phyloP scores from a whole-genome alignment of 176 grass and related monocot species.

The Aegilops bicornis region DNA sequence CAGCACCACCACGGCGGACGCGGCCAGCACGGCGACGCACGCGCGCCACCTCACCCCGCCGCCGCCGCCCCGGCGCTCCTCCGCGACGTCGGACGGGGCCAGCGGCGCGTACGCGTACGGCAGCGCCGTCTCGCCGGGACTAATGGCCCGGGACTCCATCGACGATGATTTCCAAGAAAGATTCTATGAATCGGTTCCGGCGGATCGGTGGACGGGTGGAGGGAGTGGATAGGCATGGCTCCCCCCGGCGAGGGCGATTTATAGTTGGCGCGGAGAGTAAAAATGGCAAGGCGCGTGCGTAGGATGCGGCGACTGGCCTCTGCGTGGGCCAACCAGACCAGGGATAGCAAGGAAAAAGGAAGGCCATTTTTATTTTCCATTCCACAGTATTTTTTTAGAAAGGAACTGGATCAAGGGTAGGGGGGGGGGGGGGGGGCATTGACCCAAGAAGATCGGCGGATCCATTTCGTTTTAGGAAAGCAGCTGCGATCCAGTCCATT shows the following conservation, averaged over 20 bases:
- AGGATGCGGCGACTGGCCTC: not conserved
- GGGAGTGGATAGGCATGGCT: not conserved
- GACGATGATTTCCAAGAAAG: too few relatives aligned
- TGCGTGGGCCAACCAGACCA: not conserved
- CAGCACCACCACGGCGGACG: not conserved
- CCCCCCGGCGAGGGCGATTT: not conserved
- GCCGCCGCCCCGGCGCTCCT: not conserved
- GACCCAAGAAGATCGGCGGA: not conserved
- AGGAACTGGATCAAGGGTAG: not conserved
- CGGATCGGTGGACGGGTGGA: too few relatives aligned
- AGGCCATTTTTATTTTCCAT: not conserved
- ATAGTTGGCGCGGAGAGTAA: not conserved
- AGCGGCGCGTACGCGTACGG: conserved; percentile 12
- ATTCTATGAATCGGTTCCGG: not conserved
- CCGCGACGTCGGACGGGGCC: not conserved
- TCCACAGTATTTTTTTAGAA: not conserved
- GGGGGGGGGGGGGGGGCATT: not conserved
- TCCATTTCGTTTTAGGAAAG: not conserved
- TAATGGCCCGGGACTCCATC: not conserved
- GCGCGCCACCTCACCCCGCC: conserved; percentile 15
- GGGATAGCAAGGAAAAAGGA: too few relatives aligned
- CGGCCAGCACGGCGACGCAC: not conserved
- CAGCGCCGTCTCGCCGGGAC: not conserved
- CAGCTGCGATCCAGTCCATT: not conserved
- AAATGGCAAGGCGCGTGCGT: conserved; percentile 1